Evolutionary conservation across 129 eudicot genomes (phyloP), one percentile per base, ranked within the genome.

Genomic region (Glebionis coronaria): DNA sequence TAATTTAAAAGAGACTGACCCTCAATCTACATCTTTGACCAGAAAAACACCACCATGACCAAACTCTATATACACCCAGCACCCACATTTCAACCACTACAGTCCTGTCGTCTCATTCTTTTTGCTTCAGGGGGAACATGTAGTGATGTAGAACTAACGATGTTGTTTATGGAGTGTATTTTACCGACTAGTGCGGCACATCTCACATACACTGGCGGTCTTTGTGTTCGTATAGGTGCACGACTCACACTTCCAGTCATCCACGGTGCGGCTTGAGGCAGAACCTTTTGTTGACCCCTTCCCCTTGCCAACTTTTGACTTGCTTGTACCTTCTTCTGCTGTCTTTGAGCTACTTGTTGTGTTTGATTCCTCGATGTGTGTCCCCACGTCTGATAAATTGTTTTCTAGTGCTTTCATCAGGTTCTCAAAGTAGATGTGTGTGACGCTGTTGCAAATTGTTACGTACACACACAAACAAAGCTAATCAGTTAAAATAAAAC

Each of bases 381-480:
- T 67, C 47, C 68, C 76, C 47, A 87, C 88, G 45, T 83, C 86
- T 4, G 90, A 68, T 45, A 87, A 81, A 52, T 87, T 87, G 12
- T 84, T 84, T 71, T 87, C 95, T 45, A 87, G 63, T 35, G 95
- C 95, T 79, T 82, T 71, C 28, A 87, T 90, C 74, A 87, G 73
- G 78, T 87, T 87, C 63, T 87, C 95, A 70, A 87, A 87, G 83
- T 84, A 87, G 70, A 64, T 87, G 11, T 85, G 77, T 12, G 95
- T 87, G 47, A 87, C 85, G 15, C 90, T 87, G 85, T 76, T 52
- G 52, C 53, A 79, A 4, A 25, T 61, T 8, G 61, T 47, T 23
- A 23, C 25, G 25, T 0, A 23, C 25, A 23, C 25, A 23, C n/a
- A n/a, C n/a, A 23, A 23, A 23, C 1, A 23, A 23, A 23, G 25